A percentile compares a stretch with the other conserved stretches of the same genome.
These are phyloP conservation scores for Amanita fuliginea DNA, from an alignment of 768 basidiomycete genomes.

Conservation along the genomic window DNA sequence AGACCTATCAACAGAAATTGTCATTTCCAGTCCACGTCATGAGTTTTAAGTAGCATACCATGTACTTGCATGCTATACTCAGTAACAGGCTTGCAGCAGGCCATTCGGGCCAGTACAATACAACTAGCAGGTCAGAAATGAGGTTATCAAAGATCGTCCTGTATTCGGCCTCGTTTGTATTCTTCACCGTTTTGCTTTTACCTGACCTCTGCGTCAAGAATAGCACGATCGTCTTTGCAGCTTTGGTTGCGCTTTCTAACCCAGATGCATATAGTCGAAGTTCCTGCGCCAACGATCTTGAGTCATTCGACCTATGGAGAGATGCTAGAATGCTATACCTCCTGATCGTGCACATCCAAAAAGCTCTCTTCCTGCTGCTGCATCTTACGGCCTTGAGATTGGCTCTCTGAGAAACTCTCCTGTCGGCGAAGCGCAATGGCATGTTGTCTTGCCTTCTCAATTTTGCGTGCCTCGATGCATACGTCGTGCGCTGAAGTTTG, in stretches of 20 bases:
- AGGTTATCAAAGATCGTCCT: constrained; percentile 87
- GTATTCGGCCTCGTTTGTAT: constrained; percentile 91
- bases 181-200: constrained; percentile 81
- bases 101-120: constrained; percentile 96
- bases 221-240: constrained; percentile 73
- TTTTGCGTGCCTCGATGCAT: constrained; percentile 50
- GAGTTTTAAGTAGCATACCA: constrained; percentile 39
- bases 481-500: constrained; percentile 91
- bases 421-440: constrained; percentile 50
- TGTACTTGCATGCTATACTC: constrained; percentile 69
- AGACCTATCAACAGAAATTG: constrained; percentile 36
- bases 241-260: constrained; percentile 73
- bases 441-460: constrained; percentile 54
- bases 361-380: constrained; percentile 28
- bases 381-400: constrained; percentile 13
- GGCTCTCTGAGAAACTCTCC: constrained; percentile 46
- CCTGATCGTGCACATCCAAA: constrained; percentile 57
- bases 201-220: constrained; percentile 76
- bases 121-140: constrained; percentile 76
- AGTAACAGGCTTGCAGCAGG: constrained; percentile 82
- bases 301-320: background rate
- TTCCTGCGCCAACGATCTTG: constrained; percentile 32
- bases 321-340: constrained; percentile 27
- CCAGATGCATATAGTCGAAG: constrained; percentile 60
- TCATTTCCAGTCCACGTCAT: background rate